Conservation (phyloP, 2,329 filamentous ascomycete genomes). For the Cytospora leucostoma region DNA sequence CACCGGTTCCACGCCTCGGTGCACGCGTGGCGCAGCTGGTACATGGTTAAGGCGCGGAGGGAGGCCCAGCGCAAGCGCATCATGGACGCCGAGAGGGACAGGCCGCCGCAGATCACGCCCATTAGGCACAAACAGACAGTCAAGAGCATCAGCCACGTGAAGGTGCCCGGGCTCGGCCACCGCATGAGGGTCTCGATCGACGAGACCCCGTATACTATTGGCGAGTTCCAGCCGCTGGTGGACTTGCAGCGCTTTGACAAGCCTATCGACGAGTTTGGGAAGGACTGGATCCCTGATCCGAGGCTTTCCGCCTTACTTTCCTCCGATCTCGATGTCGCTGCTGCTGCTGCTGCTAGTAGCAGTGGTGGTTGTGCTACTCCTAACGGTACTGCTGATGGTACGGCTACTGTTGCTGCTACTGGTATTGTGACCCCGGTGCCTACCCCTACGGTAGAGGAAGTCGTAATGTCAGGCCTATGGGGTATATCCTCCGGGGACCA, state of each 20-base stretch:
- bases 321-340: not conserved
- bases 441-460: conserved; percentile 4
- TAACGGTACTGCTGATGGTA: not conserved
- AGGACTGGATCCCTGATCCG: conserved; percentile 41
- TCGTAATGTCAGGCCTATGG: not conserved
- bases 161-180: conserved; percentile 36
- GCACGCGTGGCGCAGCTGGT: conserved; percentile 89
- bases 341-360: too few species aligned
- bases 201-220: conserved; percentile 62
- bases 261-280: conserved; percentile 51
- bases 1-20: conserved; percentile 70
- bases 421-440: conserved; percentile 2
- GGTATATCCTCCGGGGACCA: conserved; percentile 1
- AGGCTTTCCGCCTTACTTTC: conserved; percentile 5
- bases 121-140: conserved; percentile 33
- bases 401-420: not conserved
- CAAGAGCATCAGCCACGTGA: conserved; percentile 37
- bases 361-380: not conserved
- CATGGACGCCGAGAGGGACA: conserved; percentile 32
- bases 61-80: conserved; percentile 35
- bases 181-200: conserved; percentile 46
- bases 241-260: conserved; percentile 62
- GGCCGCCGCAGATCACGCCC: conserved; percentile 35
- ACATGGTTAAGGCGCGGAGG: conserved; percentile 63
- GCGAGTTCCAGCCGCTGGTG: conserved; percentile 67